A percentile compares a stretch with the other conserved stretches of the same genome.
Conservation (phyloP, 371 early-diverging fungal genomes). For the Mortierella sp. region DNA sequence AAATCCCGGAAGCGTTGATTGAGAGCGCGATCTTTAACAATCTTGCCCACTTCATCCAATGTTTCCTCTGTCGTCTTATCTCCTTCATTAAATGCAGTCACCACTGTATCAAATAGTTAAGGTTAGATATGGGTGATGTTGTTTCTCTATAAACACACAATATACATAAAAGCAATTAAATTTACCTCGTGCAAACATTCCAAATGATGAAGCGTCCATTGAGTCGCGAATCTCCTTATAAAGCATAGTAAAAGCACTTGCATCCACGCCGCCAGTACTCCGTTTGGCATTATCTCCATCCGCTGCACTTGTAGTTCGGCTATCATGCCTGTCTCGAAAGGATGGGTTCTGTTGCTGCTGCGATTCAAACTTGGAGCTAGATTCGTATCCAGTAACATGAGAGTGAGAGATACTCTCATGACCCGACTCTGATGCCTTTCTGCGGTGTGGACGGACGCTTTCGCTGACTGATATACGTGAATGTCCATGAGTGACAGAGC, state of each 20-base stretch:
- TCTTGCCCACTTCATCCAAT: constrained; percentile 42
- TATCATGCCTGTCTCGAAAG: neutral
- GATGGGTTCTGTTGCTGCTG: constrained; percentile 12
- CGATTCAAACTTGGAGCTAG: constrained; percentile 7
- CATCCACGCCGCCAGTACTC: constrained; percentile 33
- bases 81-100: constrained; percentile 54
- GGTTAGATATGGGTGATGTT: neutral
- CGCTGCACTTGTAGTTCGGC: neutral
- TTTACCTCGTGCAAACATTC: constrained; percentile 49
- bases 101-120: constrained; percentile 18
- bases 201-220: constrained; percentile 49
- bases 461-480: constrained; percentile 8
- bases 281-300: constrained; percentile 7
- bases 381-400: constrained; percentile 17
- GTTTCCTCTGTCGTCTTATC: constrained; percentile 55
- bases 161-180: neutral
- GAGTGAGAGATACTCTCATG: constrained; percentile 9
- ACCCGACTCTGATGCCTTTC: constrained; percentile 4
- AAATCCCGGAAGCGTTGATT: constrained; percentile 49
- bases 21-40: constrained; percentile 42
- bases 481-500: constrained; percentile 9
- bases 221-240: constrained; percentile 57
- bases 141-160: neutral
- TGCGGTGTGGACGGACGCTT: constrained; percentile 2
- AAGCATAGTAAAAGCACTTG: constrained; percentile 49